These are phyloP conservation scores for Aspergillus avenaceus DNA, from an alignment of 495 filamentous ascomycete species.

Conservation along the genomic window DNA sequence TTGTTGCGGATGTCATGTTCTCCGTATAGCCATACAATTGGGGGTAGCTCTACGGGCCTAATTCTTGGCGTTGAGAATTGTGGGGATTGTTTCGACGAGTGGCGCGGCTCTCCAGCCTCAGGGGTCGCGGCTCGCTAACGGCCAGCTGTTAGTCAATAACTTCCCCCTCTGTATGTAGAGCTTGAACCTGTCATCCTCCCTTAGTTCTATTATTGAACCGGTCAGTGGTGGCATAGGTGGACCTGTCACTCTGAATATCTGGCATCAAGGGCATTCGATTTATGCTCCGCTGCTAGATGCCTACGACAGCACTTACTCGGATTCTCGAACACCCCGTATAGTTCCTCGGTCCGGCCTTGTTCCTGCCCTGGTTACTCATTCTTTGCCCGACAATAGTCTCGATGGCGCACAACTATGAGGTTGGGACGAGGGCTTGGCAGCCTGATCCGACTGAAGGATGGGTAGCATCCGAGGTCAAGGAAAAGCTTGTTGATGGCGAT, in stretches of 20 bases:
- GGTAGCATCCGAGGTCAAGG: constrained; percentile 91
- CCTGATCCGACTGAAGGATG: constrained; percentile 93
- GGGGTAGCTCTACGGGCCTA: too few species aligned
- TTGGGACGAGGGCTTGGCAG: constrained; percentile 97
- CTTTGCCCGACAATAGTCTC: constrained; percentile 6
- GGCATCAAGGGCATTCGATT: not conserved
- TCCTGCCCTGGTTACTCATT: constrained; percentile 2
- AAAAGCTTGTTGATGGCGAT: constrained; percentile 78
- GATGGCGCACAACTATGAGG: constrained; percentile 97
- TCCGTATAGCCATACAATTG: too few species aligned
- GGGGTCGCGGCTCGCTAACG: constrained; percentile 41
- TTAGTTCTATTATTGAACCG: constrained; percentile 1
- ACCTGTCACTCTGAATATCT: too few species aligned
- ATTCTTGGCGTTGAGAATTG: constrained; percentile 19
- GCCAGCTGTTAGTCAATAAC: constrained; percentile 28
- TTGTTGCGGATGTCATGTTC: too few species aligned
- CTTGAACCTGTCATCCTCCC: constrained; percentile 12
- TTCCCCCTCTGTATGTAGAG: constrained; percentile 16
- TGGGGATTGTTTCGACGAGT: constrained; percentile 27
- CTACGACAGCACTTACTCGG: not conserved
- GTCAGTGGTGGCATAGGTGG: not conserved
- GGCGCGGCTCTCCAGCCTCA: constrained; percentile 39
- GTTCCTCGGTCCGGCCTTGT: constrained; percentile 8
- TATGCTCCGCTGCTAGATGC: constrained; percentile 10
- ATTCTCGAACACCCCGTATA: constrained; percentile 8